Evolutionary conservation across 306 rosid species (phyloP), one percentile per base, ranked within the genome.

Genomic region (Lupinus albus): DNA sequence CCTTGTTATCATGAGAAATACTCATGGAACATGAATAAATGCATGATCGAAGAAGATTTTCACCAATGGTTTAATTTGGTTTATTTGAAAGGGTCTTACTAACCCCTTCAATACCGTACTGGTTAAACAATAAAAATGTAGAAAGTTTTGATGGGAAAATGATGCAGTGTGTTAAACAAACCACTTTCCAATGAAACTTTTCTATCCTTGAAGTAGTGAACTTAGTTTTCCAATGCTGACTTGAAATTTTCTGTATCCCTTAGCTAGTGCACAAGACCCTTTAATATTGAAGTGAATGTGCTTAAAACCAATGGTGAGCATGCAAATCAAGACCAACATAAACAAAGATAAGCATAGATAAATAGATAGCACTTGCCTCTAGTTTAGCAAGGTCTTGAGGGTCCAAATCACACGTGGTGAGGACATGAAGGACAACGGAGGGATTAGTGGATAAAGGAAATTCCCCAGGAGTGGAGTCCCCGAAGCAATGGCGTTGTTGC

Each of bases 391-490:
- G 92, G 85, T 93, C 98, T 64, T 87, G 91, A 68, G 98, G 93
- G 70, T 84, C 91, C 91, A 93, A 82, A 79, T 82, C 80, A 78
- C 91, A 87, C 0, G 95, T 67, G 0, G 97, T 86, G 15, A 93
- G 87, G 74, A 93, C 98, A 85, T 93, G 96, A 76, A 93, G 98
- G 51, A 93, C 94, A 78, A 93, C 86, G 73, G 95, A 80, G 41
- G 98, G 94, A 72, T 70, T 89, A 18, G 97, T 87, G 41, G 97
- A 94, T 75, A 93, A 83, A 70, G 98, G 98, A 82, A 93, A 93
- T 79, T 93, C 98, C 39, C 98, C 97, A 0, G 98, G 98, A 75
- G 55, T 74, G 44, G 94, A 83, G 79, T 83, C 83, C 78, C 98
- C 95, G 1, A 73, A 80, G 87, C 97, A 93, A 73, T 84, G 96